phyloP scores from a whole-genome alignment of 2,329 filamentous ascomycete genomes.

The Nemania diffusa region DNA sequence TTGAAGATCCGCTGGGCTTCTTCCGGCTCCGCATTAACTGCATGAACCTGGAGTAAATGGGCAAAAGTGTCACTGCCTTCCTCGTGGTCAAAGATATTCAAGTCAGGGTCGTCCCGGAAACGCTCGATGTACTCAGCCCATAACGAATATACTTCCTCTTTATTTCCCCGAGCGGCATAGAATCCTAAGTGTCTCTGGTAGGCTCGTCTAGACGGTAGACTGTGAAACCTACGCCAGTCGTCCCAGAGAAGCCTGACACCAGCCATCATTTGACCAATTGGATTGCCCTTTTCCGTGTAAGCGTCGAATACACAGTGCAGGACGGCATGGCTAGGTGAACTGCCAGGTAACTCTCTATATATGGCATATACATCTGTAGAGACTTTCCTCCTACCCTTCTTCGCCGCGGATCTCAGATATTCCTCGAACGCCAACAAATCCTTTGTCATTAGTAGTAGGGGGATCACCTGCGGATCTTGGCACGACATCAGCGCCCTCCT shows the following conservation, averaged over 20 bases:
- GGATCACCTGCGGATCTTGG: conserved; percentile 43
- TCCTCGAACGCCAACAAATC: conserved; percentile 56
- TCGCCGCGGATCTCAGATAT: conserved; percentile 53
- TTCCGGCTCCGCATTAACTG: conserved; percentile 71
- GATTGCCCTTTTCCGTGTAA: conserved; percentile 48
- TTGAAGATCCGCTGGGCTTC: conserved; percentile 70
- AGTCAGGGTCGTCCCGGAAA: conserved; percentile 48
- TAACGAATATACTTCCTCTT: conserved; percentile 56
- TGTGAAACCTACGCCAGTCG: conserved; percentile 60
- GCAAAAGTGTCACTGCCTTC: conserved; percentile 55
- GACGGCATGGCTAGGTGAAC: conserved; percentile 52
- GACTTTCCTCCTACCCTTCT: conserved; percentile 46
- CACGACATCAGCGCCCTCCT: conserved; percentile 46
- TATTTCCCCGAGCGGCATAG: conserved; percentile 60
- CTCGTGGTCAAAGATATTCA: conserved; percentile 48
- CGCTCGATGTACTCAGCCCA: conserved; percentile 56
- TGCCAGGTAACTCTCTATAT: conserved; percentile 57
- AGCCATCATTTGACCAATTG: conserved; percentile 50
- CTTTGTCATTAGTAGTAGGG: conserved; percentile 55
- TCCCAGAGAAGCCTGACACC: conserved; percentile 59
- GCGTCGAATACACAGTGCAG: conserved; percentile 58
- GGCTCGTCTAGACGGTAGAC: conserved; percentile 55
- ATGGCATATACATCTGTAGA: conserved; percentile 57
- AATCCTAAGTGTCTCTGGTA: conserved; percentile 62
- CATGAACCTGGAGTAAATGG: conserved; percentile 77